Conservation (phyloP, 192 early-diverging fungal genomes). For the Mycoemilia scoparia region DNA sequence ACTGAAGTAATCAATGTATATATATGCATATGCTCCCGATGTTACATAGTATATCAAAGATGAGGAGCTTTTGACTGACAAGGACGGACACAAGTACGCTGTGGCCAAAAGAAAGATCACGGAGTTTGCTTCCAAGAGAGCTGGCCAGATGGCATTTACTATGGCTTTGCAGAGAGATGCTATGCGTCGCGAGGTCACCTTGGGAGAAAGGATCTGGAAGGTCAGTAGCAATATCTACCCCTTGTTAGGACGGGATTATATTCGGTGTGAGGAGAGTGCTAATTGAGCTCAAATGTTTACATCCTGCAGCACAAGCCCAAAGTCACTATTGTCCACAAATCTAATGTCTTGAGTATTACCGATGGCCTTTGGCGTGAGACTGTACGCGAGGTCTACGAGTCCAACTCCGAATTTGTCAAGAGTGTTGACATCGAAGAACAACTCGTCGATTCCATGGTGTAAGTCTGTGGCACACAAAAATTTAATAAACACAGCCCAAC, state of each 20-base stretch:
- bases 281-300: no score
- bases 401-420: conserved; percentile 34
- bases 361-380: conserved; percentile 97
- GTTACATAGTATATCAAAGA: conserved; percentile 32
- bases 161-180: conserved; percentile 70
- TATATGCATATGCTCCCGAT: no score
- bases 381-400: conserved; percentile 51
- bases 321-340: conserved; percentile 96
- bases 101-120: conserved; percentile 80
- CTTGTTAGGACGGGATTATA: no score
- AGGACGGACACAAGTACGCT: conserved; percentile 36
- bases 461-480: no score
- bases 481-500: no score
- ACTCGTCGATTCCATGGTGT: conserved; percentile 97
- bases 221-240: no score
- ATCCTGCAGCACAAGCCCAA: no score
- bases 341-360: conserved; percentile 82
- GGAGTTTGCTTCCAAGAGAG: conserved; percentile 69
- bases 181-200: conserved; percentile 36
- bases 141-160: conserved; percentile 79
- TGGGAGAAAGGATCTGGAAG: conserved; percentile 43
- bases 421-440: conserved; percentile 81
- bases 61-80: conserved; percentile 28
- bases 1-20: no score
- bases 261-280: no score